phyloP scores from a whole-genome alignment of 2,329 filamentous ascomycete species.

The Monosporascus sp. region DNA sequence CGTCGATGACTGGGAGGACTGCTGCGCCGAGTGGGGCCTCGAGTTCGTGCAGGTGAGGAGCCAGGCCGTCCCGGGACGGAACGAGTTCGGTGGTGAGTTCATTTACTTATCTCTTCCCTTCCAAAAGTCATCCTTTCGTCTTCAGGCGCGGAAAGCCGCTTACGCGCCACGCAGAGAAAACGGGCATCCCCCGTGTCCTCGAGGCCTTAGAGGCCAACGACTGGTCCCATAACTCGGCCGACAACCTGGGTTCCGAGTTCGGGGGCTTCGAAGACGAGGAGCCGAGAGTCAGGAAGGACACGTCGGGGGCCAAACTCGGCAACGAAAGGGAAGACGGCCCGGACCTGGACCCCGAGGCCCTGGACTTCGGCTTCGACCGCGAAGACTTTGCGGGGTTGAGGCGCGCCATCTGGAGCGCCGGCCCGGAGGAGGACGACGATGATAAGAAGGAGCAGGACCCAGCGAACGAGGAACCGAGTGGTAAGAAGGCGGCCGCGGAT shows the following conservation, averaged over 20 bases:
- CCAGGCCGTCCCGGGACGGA: constrained; percentile 35
- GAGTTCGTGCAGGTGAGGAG: constrained; percentile 56
- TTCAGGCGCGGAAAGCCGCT: background rate
- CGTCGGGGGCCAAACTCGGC: constrained; percentile 4
- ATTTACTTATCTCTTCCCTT: background rate
- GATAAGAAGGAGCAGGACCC: constrained; percentile 3
- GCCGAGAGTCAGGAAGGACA: constrained; percentile 14
- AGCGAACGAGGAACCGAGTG: constrained; percentile 12
- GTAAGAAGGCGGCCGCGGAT: constrained; percentile 10
- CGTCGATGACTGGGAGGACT: constrained; percentile 57
- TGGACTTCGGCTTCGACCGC: constrained; percentile 48
- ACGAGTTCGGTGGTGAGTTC: constrained; percentile 54
- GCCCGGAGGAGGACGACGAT: constrained; percentile 17
- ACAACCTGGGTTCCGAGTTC: constrained; percentile 28
- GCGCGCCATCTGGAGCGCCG: constrained; percentile 45
- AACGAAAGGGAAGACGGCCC: constrained; percentile 21
- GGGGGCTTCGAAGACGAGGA: constrained; percentile 28
- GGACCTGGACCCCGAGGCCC: constrained; percentile 38
- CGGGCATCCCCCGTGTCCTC: constrained; percentile 51
- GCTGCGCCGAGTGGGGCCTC: constrained; percentile 50
- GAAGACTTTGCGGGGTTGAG: constrained; percentile 48
- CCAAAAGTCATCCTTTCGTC: background rate
- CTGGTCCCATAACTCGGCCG: constrained; percentile 42
- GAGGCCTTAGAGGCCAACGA: constrained; percentile 63
- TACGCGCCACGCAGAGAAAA: constrained; percentile 41